Percentiles rank a stretch among this genome's conserved stretches.
Evolutionary conservation across 306 rosid species (phyloP).

Genomic region (Astragalus glycyphyllos): DNA sequence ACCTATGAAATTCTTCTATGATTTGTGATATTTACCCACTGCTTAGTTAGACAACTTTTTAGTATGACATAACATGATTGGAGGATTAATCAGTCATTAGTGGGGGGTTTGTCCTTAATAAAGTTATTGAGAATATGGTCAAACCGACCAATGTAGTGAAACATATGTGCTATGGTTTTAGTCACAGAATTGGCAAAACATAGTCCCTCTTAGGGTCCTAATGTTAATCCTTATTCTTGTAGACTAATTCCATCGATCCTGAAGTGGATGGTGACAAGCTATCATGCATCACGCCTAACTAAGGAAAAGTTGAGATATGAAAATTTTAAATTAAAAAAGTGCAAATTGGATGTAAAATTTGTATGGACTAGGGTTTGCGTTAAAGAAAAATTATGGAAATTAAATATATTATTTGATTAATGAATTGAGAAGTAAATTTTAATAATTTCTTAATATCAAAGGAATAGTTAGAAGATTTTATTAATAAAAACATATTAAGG

Average conservation of each 20-base stretch:
- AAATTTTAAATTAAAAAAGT: slow-evolving; percentile 14
- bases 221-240: slow-evolving; percentile 42
- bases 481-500: no score
- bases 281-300: slow-evolving; percentile 38
- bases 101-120: slow-evolving; percentile 38
- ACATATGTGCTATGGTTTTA: slow-evolving; percentile 35
- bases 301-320: background rate
- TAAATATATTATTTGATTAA: no score
- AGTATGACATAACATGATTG: slow-evolving; percentile 44
- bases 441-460: no score
- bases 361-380: background rate
- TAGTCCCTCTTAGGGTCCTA: slow-evolving; percentile 22
- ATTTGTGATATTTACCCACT: slow-evolving; percentile 49
- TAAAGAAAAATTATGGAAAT: background rate
- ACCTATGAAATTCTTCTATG: slow-evolving; percentile 18
- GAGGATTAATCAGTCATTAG: slow-evolving; percentile 28
- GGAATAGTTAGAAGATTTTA: no score
- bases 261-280: slow-evolving; percentile 50
- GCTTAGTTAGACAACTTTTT: slow-evolving; percentile 37
- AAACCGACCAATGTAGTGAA: slow-evolving; percentile 48
- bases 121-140: slow-evolving; percentile 42
- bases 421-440: background rate
- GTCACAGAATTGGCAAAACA: slow-evolving; percentile 37
- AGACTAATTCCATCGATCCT: slow-evolving; percentile 30
- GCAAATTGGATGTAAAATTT: background rate